Base-by-base conservation (phyloP, 2,329 filamentous ascomycete genomes). In the Colletotrichum kahawae region DNA sequence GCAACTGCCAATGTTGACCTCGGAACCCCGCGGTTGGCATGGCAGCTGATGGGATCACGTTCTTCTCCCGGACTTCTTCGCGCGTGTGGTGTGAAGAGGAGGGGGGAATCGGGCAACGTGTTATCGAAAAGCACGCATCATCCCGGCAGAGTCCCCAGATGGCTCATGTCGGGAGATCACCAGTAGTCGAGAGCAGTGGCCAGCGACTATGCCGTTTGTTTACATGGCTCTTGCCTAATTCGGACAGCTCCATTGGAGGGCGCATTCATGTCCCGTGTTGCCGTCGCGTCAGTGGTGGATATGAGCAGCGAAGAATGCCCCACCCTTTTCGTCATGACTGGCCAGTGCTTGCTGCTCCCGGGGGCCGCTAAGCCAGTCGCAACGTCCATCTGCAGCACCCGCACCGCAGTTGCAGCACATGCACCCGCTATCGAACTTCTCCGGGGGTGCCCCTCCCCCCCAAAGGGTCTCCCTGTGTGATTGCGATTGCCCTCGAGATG, bases 161-260 rank as follows among this genome's bases (percentile, higher is more conserved):
- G 38, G 48, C 51, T 38, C 33, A 48, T 43, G 27, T 36, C 60
- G 54, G 60, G 72, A 72, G 68, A 67, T 75, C 31, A 63, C 13
- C 72, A 54, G 29, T 34, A 71, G 60, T 66, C 67, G 67, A 64
- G 54, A 31, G 68, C 54, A 71, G 27, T 60, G 60, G 48, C 51
- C 60, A 71, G 62, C 62, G 33, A 75, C 68, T 72, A 71, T 31
- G 34, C 67, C 56, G 64, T 75, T 73, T 75, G 73, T 73, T 75
- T 75, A 72, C 70, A 68, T 73, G 64, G 57, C 29, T 68, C 67
- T 33, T 51, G 43, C 73, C 69, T 36, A 24, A 67, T 73, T 67
- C 57, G 69, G 73, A 73, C 73, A 75, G 57, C 29, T 68, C 48
- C 21, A 16, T 48, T 73, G 70, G 66, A n/a, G 43, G 7, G 64